Evolutionary conservation across 371 early-diverging fungal genomes (phyloP), one percentile per base, ranked within the genome.

Genomic region (Thermomucor indicae-seudaticae): DNA sequence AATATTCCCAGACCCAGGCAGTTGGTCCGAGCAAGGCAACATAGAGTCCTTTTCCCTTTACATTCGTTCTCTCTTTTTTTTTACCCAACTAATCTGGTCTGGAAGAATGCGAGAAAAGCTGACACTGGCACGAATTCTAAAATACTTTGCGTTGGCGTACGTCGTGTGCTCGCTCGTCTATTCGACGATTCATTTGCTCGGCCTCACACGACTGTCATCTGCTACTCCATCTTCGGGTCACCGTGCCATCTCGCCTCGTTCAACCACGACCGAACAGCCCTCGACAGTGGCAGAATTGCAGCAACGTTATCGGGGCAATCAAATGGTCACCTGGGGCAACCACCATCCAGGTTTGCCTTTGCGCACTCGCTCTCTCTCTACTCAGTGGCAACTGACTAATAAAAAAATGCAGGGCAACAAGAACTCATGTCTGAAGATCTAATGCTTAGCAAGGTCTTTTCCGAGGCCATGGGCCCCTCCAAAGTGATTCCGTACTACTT

Each of bases 401-500:
- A 22, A 1, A 17, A 3, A 11, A 27, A 46, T 5, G 6, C 19
- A 4, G 50, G 58, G 43, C 29, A 57, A 41, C 27, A 45, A 57
- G 20, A 38, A 49, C 23, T 38, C 6, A 49, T 56, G 59, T 40
- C 67, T 8, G 81, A 81, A 54, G 78, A 78, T 34, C 66, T 75
- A 34, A 54, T 75, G 49, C 57, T 79, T 31, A 63, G 72, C 34
- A 81, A 81, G 49, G 71, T 80, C 1, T 82, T 74, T 55, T 66
- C 75, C n/a, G 78, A 77, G 27, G 72, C 80, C 0, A 73, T 82
- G 71, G 75, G 78, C 27, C 83, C 83, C 8, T 73, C 80, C 43
- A 72, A 79, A 51, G 76, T 81, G 41, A 78, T 75, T 38, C 80
- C 80, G 4, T 79, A 80, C 39, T 82, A 79, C 49, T 78, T 72